Base-by-base conservation (phyloP, 2,329 filamentous ascomycete species). In the Fusarium pseudograminearum region DNA sequence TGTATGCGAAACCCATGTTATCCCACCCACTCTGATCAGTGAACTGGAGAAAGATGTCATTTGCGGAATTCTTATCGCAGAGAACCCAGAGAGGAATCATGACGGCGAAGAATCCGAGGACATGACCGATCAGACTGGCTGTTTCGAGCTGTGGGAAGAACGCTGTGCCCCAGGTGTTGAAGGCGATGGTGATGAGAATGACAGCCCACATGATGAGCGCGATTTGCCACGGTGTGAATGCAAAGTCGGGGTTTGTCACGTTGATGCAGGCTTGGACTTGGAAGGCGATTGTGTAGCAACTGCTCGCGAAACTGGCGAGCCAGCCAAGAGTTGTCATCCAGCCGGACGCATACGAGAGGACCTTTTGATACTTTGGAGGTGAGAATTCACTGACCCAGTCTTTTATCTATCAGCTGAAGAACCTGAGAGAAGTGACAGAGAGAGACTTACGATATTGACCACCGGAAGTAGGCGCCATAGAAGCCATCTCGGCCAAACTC, bases 261-360 rank as follows among this genome's bases (percentile, higher is more conserved):
- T 67, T 67, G 2, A 67, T 68, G 8, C 65, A 67, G 4, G 65
- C 65, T 36, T 68, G 65, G 0, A 67, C 65, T 28, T 67, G 65
- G 15, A 64, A 67, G 22, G 65, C 65, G 14, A 67, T 67, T 3
- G 65, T 64, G 4, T 67, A 67, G 11, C 65, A 67, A 14, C 65
- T 67, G 1, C 65, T 67, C 2, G 65, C 65, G 12, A 67, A 67
- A 54, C 65, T 67, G 1, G 65, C 65, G 33, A 67, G 38, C 65
- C 65, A 67, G 9, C 65, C 65, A 16, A 67, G 6, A 7, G 65
- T 67, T 2, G 65, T 67, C 65, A 67, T 67, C 65, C 64, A 67
- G 0, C 65, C 65, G 0, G 65, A 67, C 1, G 65, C 65, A 28
- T 67, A 67, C 0, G 65, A 67, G 1, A 67, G 42, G 3, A 64